Conservation (phyloP, 2,329 filamentous ascomycete species). For the Neocatenulostroma microsporum region DNA sequence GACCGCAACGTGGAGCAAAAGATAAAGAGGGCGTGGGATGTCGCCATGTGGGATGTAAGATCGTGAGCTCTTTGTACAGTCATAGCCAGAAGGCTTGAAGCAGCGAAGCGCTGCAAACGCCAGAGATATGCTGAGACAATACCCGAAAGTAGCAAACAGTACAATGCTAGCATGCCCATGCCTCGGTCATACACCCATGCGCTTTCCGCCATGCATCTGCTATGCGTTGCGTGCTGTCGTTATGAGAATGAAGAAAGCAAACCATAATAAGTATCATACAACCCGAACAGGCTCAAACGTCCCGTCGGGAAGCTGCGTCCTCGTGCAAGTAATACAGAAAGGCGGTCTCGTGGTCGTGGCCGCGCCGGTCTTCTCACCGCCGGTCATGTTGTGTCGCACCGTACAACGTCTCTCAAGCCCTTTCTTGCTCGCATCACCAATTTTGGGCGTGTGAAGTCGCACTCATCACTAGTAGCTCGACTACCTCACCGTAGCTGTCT, state of each 20-base stretch:
- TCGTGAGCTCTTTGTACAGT: no score
- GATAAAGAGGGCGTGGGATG: no score
- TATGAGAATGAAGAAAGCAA: constrained; percentile 8
- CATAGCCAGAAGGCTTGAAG: no score
- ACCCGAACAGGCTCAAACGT: constrained; percentile 13
- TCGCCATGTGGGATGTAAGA: no score
- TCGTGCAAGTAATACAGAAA: constrained; percentile 8
- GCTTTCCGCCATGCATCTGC: constrained; percentile 7
- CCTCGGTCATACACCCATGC: constrained; percentile 2
- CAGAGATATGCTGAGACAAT: no score
- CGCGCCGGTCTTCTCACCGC: constrained; percentile 9
- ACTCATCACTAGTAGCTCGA: constrained; percentile 12
- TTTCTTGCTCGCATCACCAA: background rate
- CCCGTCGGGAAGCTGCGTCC: constrained; percentile 18
- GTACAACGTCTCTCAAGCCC: constrained; percentile 3
- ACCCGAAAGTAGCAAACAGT: constrained; percentile 2
- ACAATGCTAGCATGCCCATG: no score
- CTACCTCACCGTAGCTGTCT: constrained; percentile 10
- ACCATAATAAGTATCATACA: constrained; percentile 1
- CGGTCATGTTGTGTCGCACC: constrained; percentile 7
- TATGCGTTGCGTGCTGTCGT: constrained; percentile 14
- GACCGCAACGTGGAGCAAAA: no score
- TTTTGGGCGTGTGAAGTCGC: constrained; percentile 1
- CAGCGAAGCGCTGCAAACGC: background rate
- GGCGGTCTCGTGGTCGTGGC: constrained; percentile 16